Evolutionary conservation across 495 filamentous ascomycete genomes (phyloP).

Genomic region (Diplogelasinospora grovesii): DNA sequence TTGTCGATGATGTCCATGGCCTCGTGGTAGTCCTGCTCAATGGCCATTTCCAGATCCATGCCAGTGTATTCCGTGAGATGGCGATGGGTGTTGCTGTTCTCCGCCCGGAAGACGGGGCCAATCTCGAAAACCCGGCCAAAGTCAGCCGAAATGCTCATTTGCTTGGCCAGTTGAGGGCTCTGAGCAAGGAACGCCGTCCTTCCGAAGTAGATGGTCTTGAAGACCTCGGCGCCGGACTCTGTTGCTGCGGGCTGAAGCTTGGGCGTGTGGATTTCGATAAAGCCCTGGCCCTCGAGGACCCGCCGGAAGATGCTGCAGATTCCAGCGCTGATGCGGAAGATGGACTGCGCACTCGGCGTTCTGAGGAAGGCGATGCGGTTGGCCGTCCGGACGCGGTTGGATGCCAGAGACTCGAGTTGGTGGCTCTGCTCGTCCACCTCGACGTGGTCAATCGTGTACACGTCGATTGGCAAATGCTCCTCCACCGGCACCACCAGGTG

Average conservation of each 20-base stretch:
- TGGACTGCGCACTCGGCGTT: constrained; percentile 77
- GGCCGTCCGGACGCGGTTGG: constrained; percentile 50
- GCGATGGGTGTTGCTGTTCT: constrained; percentile 93
- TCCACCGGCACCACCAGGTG: constrained; percentile 57
- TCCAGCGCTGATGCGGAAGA: constrained; percentile 72
- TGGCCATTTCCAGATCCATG: constrained; percentile 91
- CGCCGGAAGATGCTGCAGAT: constrained; percentile 75
- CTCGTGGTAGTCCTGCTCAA: constrained; percentile 86
- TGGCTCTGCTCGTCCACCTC: constrained; percentile 34
- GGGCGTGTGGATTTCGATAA: constrained; percentile 89
- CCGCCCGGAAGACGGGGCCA: constrained; percentile 92
- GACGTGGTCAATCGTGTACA: constrained; percentile 40
- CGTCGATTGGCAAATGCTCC: constrained; percentile 65
- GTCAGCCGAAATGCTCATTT: constrained; percentile 89
- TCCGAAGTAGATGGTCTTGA: constrained; percentile 91
- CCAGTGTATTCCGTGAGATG: constrained; percentile 96
- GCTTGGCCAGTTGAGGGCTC: constrained; percentile 89
- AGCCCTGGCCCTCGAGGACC: constrained; percentile 68
- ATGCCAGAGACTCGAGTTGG: constrained; percentile 32
- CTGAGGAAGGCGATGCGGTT: constrained; percentile 84
- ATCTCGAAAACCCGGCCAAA: constrained; percentile 88
- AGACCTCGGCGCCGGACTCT: constrained; percentile 91
- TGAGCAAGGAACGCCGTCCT: constrained; percentile 83
- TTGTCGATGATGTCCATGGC: constrained; percentile 73
- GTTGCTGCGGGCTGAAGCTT: constrained; percentile 87